Percentiles rank a stretch among this genome's conserved stretches.
phyloP scores from a whole-genome alignment of 169 alveolate genomes.

The Cardiosporidium cionae region DNA sequence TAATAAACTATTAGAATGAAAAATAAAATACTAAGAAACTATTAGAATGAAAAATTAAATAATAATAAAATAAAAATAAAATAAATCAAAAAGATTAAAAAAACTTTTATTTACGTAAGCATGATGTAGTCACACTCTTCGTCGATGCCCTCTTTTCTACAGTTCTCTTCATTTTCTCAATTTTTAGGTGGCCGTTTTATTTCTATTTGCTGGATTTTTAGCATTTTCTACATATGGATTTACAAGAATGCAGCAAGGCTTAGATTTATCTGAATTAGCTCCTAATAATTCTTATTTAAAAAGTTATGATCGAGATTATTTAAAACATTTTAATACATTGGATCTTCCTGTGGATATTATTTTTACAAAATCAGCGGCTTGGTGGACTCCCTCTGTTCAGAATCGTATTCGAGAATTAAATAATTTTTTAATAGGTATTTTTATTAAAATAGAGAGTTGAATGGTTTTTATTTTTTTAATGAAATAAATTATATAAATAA shows the following conservation, averaged over 20 bases:
- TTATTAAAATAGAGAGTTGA: too few relatives aligned
- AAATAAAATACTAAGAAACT: background rate
- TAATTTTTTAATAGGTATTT: too few relatives aligned
- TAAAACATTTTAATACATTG: slow-evolving; percentile 37
- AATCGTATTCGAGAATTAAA: too few relatives aligned
- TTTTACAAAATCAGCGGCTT: too few relatives aligned
- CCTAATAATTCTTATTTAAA: slow-evolving; percentile 45
- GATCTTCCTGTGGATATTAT: slow-evolving; percentile 53
- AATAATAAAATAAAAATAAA: too few relatives aligned
- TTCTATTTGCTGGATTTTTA: slow-evolving; percentile 29
- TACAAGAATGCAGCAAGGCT: slow-evolving; percentile 47
- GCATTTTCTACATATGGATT: slow-evolving; percentile 43
- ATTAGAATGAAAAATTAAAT: too few relatives aligned
- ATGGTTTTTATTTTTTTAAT: too few relatives aligned
- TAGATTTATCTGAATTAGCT: slow-evolving; percentile 46
- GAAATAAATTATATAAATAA: too few relatives aligned
- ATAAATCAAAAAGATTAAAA: too few relatives aligned
- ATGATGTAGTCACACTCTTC: background rate
- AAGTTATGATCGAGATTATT: slow-evolving; percentile 34
- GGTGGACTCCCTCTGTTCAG: too few relatives aligned
- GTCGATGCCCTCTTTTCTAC: background rate
- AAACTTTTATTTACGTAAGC: background rate
- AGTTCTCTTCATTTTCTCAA: background rate
- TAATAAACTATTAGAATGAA: background rate
- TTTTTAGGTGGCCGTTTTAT: slow-evolving; percentile 30